phyloP scores from a whole-genome alignment of 768 basidiomycete genomes.

The Phlebiopsis flavidoalba region DNA sequence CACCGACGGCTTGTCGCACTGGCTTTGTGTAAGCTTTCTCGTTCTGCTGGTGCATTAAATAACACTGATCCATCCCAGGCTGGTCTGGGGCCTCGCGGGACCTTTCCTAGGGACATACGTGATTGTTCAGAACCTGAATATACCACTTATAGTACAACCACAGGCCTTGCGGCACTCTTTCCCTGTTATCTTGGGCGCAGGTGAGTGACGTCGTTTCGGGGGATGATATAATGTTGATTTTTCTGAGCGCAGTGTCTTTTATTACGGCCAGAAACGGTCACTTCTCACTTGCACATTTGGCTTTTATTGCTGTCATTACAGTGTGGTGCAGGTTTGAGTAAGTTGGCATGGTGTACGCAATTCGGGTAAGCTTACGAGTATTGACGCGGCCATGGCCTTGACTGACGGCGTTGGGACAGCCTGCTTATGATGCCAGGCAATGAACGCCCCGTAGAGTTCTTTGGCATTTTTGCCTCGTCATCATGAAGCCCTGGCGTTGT shows the following conservation, averaged over 20 bases:
- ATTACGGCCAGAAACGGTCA: conserved; percentile 49
- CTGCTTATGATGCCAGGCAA: conserved; percentile 32
- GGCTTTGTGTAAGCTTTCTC: conserved; percentile 47
- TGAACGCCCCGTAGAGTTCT: conserved; percentile 37
- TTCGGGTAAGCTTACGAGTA: conserved; percentile 35
- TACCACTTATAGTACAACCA: conserved; percentile 67
- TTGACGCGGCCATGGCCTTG: not conserved
- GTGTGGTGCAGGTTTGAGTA: conserved; percentile 57
- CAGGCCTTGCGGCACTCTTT: conserved; percentile 59
- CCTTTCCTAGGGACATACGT: conserved; percentile 63
- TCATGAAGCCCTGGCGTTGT: conserved; percentile 47
- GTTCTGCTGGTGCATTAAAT: not conserved
- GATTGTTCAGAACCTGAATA: conserved; percentile 61
- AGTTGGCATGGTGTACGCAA: conserved; percentile 51
- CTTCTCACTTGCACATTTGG: conserved; percentile 25
- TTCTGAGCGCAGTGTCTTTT: conserved; percentile 48
- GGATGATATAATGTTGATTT: not conserved
- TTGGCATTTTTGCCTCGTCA: conserved; percentile 55
- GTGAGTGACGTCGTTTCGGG: conserved; percentile 26
- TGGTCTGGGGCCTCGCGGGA: conserved; percentile 57
- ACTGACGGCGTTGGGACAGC: conserved; percentile 24
- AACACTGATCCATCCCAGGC: conserved; percentile 25
- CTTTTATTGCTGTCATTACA: conserved; percentile 35
- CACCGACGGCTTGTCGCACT: conserved; percentile 63
- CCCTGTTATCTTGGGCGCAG: conserved; percentile 63